These are phyloP conservation scores for Drechslerella coelobrocha DNA, from an alignment of 2,329 filamentous ascomycete species.

Conservation along the genomic window DNA sequence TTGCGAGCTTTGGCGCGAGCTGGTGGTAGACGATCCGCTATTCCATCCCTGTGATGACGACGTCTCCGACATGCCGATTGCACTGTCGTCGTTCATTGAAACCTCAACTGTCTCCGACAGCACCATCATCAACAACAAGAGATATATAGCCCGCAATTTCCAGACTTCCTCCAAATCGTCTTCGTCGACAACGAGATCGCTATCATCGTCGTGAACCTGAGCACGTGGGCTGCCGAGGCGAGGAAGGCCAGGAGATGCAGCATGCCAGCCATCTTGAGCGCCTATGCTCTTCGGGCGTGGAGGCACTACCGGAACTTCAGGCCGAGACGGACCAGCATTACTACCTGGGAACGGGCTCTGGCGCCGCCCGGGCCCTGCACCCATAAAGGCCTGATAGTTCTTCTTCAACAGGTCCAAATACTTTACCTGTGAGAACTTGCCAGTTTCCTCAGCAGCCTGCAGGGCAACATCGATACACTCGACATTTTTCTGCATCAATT, in stretches of 20 bases:
- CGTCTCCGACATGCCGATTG: neutral
- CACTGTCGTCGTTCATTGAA: neutral
- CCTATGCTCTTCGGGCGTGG: neutral
- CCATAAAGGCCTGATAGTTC: slow-evolving; percentile 14
- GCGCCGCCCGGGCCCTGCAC: neutral
- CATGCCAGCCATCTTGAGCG: no score
- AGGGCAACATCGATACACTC: slow-evolving; percentile 45
- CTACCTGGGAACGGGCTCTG: neutral
- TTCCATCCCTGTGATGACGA: slow-evolving; percentile 20
- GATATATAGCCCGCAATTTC: slow-evolving; percentile 46
- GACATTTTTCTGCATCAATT: slow-evolving; percentile 34
- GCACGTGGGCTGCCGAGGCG: neutral
- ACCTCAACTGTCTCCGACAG: slow-evolving; percentile 27
- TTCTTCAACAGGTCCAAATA: slow-evolving; percentile 38
- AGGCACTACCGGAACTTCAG: slow-evolving; percentile 1
- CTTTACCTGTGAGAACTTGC: slow-evolving; percentile 36
- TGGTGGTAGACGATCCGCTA: slow-evolving; percentile 36
- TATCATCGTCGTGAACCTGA: neutral
- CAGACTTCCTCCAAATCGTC: slow-evolving; percentile 36
- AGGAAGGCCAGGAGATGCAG: no score
- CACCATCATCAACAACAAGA: slow-evolving; percentile 39
- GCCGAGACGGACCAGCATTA: slow-evolving; percentile 12
- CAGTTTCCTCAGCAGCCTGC: slow-evolving; percentile 32
- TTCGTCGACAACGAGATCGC: slow-evolving; percentile 10
- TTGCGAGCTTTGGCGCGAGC: slow-evolving; percentile 43